Percentiles rank a stretch among this genome's conserved stretches.
Evolutionary conservation across 331 rosid genomes (phyloP).

Genomic region (Malus hybrid): DNA sequence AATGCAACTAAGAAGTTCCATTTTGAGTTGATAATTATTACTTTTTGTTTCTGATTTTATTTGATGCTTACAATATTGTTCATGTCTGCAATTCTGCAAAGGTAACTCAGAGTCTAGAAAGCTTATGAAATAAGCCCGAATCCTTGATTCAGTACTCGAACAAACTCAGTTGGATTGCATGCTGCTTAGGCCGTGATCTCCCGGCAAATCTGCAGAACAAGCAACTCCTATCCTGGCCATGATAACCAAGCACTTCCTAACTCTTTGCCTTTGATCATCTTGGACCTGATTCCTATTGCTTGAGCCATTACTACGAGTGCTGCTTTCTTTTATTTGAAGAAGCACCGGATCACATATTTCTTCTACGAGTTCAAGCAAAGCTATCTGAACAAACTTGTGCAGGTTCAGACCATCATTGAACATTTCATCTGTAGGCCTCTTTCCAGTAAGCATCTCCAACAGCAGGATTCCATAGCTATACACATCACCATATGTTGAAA

Average conservation of each 20-base stretch:
- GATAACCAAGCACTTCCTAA: not conserved
- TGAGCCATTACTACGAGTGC: too few relatives aligned
- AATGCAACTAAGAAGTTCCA: too few relatives aligned
- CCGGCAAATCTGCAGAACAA: not conserved
- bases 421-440: too few relatives aligned
- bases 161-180: not conserved
- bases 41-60: not conserved
- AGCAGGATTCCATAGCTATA: too few relatives aligned
- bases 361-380: too few relatives aligned
- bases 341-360: too few relatives aligned
- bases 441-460: too few relatives aligned
- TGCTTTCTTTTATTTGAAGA: too few relatives aligned
- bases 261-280: not conserved
- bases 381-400: too few relatives aligned
- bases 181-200: not conserved
- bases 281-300: not conserved
- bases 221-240: conserved; percentile 5
- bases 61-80: not conserved
- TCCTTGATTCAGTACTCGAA: not conserved
- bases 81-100: not conserved
- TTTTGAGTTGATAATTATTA: too few relatives aligned
- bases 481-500: too few relatives aligned
- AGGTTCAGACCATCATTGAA: too few relatives aligned
- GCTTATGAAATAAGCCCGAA: not conserved
- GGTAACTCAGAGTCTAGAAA: not conserved